Evolutionary conservation across 345 rosid species (phyloP), one percentile per base, ranked within the genome.

Genomic region (Carallia pectinifolia): DNA sequence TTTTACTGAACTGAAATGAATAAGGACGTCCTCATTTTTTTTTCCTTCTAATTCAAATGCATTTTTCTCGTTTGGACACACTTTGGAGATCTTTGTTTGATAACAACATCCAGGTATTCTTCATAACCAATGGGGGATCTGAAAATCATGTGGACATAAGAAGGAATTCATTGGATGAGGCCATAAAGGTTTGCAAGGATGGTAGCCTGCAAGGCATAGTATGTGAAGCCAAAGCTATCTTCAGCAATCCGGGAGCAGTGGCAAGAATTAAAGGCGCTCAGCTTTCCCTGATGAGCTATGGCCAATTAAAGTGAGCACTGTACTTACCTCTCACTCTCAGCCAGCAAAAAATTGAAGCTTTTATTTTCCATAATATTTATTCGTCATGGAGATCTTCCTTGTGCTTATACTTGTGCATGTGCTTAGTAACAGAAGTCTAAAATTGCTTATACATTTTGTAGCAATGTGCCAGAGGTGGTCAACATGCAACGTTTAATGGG

Each of bases 201-300:
- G 80, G 80, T 47, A 61, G 69, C 10, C 61, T 76, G 60, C 80
- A 76, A 58, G 80, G 80, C 54, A 76, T 71, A 10, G 80, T 76
- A 30, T 71, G 69, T 27, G 76, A 76, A 67, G 72, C 67, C 7
- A 71, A 67, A 68, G 80, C 72, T 16, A 38, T 76, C 27, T 62
- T 76, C 13, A 76, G 80, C 58, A 71, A 76, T 62, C 76, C 80
- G 8, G 72, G 67, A 67, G 72, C 72, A 23, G 69, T 76, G 6
- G 34, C 61, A 56, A 76, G 65, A 56, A 59, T 76, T 37, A 67
- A 71, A 29, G 69, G 66, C 6, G 27, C 72, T 2, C 67, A 67
- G 39, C 76, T 76, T 30, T 71, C 68, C 10, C 62, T 76, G 19
- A 50, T 76, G 8, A 67, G 61, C 19, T 76, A 71, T 56, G 80